These are phyloP conservation scores for Panicum miliaceum DNA, from an alignment of 176 grass and related monocot species.

Conservation along the genomic window DNA sequence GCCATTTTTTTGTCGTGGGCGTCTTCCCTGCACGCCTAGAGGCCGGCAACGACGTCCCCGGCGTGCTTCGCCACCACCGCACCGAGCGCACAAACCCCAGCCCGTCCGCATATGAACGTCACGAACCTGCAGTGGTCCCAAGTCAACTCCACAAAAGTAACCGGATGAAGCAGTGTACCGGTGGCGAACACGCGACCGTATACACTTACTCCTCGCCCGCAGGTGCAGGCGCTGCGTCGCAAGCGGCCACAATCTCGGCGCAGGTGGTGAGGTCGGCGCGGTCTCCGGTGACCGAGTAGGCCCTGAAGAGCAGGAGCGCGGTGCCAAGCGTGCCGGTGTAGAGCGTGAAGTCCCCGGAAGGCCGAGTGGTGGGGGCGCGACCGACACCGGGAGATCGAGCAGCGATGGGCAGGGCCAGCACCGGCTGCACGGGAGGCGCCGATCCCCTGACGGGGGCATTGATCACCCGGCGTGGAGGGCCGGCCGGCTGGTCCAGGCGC, in stretches of 20 bases:
- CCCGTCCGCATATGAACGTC: constrained; percentile 50
- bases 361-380: no score
- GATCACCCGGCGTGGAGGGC: no score
- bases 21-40: no score
- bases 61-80: constrained; percentile 42
- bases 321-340: constrained; percentile 40
- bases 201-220: neutral
- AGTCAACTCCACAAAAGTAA: neutral
- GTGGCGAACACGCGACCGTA: no score
- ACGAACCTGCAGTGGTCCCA: constrained; percentile 14
- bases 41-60: no score
- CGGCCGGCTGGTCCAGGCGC: no score
- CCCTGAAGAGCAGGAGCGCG: constrained; percentile 41
- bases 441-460: no score
- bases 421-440: no score
- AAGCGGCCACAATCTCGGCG: constrained; percentile 41
- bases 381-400: no score
- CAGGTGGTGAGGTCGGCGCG: constrained; percentile 35
- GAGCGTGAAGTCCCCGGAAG: constrained; percentile 45
- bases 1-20: no score
- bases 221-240: constrained; percentile 14
- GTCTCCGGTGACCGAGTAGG: constrained; percentile 37
- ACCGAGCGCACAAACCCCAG: constrained; percentile 46
- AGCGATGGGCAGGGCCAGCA: no score
- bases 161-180: no score